Conservation (phyloP, 306 rosid species). For the Cucurbita moschata region DNA sequence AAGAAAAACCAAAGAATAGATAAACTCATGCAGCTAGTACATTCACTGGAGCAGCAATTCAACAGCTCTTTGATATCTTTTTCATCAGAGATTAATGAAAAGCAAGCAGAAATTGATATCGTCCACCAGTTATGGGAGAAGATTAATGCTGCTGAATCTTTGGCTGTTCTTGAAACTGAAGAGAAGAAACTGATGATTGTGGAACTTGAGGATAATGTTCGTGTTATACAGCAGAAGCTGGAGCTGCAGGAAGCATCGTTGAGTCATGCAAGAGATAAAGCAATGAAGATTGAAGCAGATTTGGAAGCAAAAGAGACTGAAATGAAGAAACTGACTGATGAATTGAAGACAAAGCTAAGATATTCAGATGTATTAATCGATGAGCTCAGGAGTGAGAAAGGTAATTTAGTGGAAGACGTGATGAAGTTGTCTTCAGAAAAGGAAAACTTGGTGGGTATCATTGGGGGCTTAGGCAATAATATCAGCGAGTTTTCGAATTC, state of each 20-base stretch:
- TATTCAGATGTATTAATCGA: slow-evolving; percentile 35
- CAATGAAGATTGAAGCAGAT: slow-evolving; percentile 37
- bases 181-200: slow-evolving; percentile 46
- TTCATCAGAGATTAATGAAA: slow-evolving; percentile 42
- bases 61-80: slow-evolving; percentile 27
- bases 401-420: slow-evolving; percentile 39
- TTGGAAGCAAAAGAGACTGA: slow-evolving; percentile 3
- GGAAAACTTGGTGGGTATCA: slow-evolving; percentile 33
- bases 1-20: slow-evolving; percentile 24
- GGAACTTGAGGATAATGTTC: slow-evolving; percentile 51
- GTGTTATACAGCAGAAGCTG: slow-evolving; percentile 31
- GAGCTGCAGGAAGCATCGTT: slow-evolving; percentile 32
- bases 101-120: slow-evolving; percentile 41
- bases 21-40: slow-evolving; percentile 25
- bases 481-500: slow-evolving; percentile 28
- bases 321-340: too few species aligned
- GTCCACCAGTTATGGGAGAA: slow-evolving; percentile 43
- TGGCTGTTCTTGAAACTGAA: slow-evolving; percentile 43
- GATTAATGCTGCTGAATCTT: slow-evolving; percentile 38
- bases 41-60: slow-evolving; percentile 37
- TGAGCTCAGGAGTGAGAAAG: slow-evolving; percentile 40
- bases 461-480: slow-evolving; percentile 28
- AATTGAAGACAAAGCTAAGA: neutral
- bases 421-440: slow-evolving; percentile 40
- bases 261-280: slow-evolving; percentile 29